phyloP scores from a whole-genome alignment of 345 rosid genomes.

The Lepidium sativum region DNA sequence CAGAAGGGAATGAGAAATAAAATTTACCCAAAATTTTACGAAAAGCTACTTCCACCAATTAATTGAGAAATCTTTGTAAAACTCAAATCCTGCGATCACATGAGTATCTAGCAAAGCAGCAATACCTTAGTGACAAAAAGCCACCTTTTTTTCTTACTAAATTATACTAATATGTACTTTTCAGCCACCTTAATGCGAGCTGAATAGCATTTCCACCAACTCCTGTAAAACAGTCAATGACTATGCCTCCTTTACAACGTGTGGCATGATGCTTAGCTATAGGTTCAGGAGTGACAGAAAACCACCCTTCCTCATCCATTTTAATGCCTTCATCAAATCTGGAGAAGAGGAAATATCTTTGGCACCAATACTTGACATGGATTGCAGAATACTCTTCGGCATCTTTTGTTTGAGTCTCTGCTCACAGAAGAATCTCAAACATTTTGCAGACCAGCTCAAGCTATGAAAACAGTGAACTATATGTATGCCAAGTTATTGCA shows the following conservation, averaged over 20 bases:
- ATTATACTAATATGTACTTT: not conserved
- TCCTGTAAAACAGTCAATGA: conserved; percentile 84
- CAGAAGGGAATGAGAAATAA: not conserved
- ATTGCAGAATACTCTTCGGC: conserved; percentile 37
- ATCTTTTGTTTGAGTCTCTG: conserved; percentile 40
- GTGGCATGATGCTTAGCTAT: conserved; percentile 83
- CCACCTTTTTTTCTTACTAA: no score
- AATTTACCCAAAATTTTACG: not conserved
- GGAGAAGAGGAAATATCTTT: conserved; percentile 70
- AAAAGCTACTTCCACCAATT: not conserved
- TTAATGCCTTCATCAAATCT: conserved; percentile 69
- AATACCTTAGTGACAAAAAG: not conserved
- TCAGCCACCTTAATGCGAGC: conserved; percentile 56
- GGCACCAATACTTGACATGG: conserved; percentile 76
- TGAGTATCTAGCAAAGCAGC: not conserved
- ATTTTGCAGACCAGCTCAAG: not conserved
- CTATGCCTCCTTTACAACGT: conserved; percentile 44
- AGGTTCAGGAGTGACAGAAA: conserved; percentile 90
- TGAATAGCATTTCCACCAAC: conserved; percentile 97
- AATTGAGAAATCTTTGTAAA: not conserved
- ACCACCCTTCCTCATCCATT: conserved; percentile 99
- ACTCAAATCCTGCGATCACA: not conserved
- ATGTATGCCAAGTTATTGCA: not conserved
- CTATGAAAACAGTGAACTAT: not conserved
- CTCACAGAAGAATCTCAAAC: not conserved